A percentile compares a stretch with the other conserved stretches of the same genome.
Evolutionary conservation across 2,329 filamentous ascomycete species (phyloP).

Genomic region (Lasiodiplodia theobromae): DNA sequence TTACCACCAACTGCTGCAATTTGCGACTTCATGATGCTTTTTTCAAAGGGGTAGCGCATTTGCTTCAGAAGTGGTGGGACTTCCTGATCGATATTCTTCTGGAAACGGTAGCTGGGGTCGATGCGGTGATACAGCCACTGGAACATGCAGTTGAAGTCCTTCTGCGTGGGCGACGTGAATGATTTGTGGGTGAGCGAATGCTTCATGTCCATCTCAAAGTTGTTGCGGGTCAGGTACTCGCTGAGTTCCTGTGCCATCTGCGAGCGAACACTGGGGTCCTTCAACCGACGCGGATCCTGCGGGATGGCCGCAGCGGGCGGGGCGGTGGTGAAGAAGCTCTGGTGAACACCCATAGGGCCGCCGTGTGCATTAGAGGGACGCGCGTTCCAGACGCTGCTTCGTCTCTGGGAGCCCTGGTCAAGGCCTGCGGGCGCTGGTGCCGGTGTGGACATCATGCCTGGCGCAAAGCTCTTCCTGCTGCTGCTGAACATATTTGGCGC

Average conservation of each 20-base stretch:
- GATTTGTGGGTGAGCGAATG: conserved; percentile 90
- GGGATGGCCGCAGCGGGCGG: conserved; percentile 83
- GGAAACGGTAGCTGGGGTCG: conserved; percentile 90
- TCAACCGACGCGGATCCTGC: conserved; percentile 84
- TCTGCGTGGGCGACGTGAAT: conserved; percentile 92
- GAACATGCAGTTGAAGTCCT: conserved; percentile 98
- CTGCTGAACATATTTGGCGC: conserved; percentile 64
- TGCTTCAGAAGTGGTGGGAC: conserved; percentile 93
- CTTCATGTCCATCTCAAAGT: conserved; percentile 98
- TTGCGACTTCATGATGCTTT: conserved; percentile 95
- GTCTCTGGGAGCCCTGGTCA: conserved; percentile 65
- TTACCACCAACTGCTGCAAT: conserved; percentile 94
- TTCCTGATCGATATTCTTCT: conserved; percentile 94
- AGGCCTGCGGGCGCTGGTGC: conserved; percentile 51
- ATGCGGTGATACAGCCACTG: conserved; percentile 97
- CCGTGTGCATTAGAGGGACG: conserved; percentile 67
- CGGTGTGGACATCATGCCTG: conserved; percentile 58
- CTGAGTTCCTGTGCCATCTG: conserved; percentile 87
- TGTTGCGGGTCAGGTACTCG: conserved; percentile 90
- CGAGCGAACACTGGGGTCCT: conserved; percentile 79
- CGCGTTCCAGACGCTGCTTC: conserved; percentile 74
- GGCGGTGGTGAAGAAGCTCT: conserved; percentile 93
- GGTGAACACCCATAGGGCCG: conserved; percentile 72
- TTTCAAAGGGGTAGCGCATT: conserved; percentile 91
- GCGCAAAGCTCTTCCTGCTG: conserved; percentile 74